phyloP scores from a whole-genome alignment of 2,329 filamentous ascomycete species.

The Fusarium aywerte region DNA sequence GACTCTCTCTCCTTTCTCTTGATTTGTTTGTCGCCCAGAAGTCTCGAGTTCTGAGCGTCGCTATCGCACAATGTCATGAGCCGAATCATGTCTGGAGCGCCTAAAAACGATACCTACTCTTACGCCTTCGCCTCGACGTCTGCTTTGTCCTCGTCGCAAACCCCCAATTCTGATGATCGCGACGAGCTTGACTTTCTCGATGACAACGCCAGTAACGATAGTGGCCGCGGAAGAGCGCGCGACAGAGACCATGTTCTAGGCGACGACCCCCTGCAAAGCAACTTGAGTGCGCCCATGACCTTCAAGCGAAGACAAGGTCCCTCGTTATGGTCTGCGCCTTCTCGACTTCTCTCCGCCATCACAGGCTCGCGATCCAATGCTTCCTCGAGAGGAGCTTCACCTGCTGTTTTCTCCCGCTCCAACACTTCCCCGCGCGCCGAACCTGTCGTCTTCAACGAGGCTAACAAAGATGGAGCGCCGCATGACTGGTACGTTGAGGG shows the following conservation, averaged over 20 bases:
- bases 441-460: conserved; percentile 27
- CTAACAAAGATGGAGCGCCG: conserved; percentile 60
- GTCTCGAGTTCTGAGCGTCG: conserved; percentile 34
- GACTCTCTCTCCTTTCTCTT: background rate
- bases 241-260: conserved; percentile 55
- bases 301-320: conserved; percentile 77
- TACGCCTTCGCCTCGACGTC: conserved; percentile 52
- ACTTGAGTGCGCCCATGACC: conserved; percentile 65
- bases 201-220: conserved; percentile 41
- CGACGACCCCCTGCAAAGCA: conserved; percentile 66
- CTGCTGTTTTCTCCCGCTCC: conserved; percentile 29
- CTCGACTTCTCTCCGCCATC: conserved; percentile 61
- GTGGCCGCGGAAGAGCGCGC: conserved; percentile 19
- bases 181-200: conserved; percentile 61
- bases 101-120: conserved; percentile 50
- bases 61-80: conserved; percentile 52
- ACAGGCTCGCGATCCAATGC: conserved; percentile 45
- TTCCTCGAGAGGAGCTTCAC: conserved; percentile 34
- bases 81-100: conserved; percentile 56
- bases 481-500: conserved; percentile 92
- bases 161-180: conserved; percentile 51
- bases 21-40: background rate
- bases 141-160: conserved; percentile 47
- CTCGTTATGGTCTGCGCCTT: conserved; percentile 58
- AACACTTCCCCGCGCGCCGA: conserved; percentile 26